Evolutionary conservation across 2,329 filamentous ascomycete species (phyloP).

Genomic region (Aspergillus tanneri): DNA sequence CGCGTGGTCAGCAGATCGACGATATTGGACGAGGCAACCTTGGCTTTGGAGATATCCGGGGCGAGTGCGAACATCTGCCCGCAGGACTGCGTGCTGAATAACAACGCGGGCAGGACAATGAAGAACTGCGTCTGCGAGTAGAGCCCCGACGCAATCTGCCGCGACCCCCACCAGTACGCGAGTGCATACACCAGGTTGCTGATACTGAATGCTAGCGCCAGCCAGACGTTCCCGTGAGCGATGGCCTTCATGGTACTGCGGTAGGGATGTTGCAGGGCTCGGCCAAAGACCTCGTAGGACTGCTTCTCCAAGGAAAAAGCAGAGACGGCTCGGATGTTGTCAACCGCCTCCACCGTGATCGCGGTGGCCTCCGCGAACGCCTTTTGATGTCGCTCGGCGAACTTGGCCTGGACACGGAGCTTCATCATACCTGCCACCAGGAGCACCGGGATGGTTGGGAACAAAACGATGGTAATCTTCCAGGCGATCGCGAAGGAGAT

Average conservation of each 20-base stretch:
- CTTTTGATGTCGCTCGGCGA: constrained; percentile 55
- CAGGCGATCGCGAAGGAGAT: constrained; percentile 69
- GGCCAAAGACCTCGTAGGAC: constrained; percentile 45
- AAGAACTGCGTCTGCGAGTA: constrained; percentile 69
- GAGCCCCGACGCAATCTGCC: constrained; percentile 63
- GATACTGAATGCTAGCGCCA: constrained; percentile 43
- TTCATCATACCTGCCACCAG: constrained; percentile 69
- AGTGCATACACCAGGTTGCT: constrained; percentile 70
- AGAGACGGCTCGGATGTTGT: constrained; percentile 52
- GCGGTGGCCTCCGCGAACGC: constrained; percentile 52
- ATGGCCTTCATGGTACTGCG: constrained; percentile 49
- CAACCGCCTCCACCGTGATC: constrained; percentile 53
- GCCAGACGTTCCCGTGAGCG: constrained; percentile 46
- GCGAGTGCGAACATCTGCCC: constrained; percentile 73
- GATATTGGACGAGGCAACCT: constrained; percentile 59
- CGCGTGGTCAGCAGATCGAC: constrained; percentile 39
- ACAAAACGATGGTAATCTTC: constrained; percentile 71
- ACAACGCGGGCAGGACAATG: constrained; percentile 67
- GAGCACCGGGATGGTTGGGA: constrained; percentile 67
- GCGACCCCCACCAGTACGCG: constrained; percentile 77
- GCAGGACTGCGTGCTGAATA: constrained; percentile 71
- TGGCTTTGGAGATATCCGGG: constrained; percentile 67
- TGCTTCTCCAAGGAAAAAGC: constrained; percentile 53
- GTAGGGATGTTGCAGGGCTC: constrained; percentile 47
- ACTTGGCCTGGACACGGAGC: constrained; percentile 57